A percentile compares a stretch with the other conserved stretches of the same genome.
These are phyloP conservation scores for Arthrocladium fulminans DNA, from an alignment of 2,329 filamentous ascomycete genomes.

Conservation along the genomic window DNA sequence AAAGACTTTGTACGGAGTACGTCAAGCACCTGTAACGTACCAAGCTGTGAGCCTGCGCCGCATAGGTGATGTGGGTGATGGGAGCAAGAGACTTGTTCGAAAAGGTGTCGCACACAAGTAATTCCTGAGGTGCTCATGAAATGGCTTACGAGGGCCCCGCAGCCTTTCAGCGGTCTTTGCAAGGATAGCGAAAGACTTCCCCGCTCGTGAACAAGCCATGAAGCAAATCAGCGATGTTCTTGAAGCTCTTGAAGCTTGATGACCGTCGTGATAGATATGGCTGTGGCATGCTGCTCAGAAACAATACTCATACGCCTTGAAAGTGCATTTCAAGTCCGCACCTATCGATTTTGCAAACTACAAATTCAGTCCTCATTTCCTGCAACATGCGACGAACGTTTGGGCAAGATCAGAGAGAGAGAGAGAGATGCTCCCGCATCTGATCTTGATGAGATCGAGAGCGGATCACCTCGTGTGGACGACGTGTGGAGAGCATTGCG, in stretches of 20 bases:
- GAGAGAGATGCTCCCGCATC: background rate
- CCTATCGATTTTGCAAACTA: background rate
- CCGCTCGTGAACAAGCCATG: background rate
- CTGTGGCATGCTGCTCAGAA: background rate
- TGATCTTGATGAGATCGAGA: background rate
- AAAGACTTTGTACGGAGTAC: too few relatives aligned
- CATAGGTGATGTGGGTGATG: too few relatives aligned
- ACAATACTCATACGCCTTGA: background rate
- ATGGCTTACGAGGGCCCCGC: background rate
- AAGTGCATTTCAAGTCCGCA: background rate
- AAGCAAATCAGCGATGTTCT: background rate
- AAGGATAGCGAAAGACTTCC: background rate
- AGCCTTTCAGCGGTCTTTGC: background rate
- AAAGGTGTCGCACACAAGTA: too few relatives aligned
- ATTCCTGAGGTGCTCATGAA: too few relatives aligned
- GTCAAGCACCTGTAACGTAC: too few relatives aligned
- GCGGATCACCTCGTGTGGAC: too few relatives aligned
- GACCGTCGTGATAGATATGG: background rate
- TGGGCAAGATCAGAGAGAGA: background rate
- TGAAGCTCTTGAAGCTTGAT: background rate
- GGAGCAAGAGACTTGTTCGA: too few relatives aligned
- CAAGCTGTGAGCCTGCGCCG: too few relatives aligned
- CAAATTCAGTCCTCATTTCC: background rate
- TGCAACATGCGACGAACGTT: background rate
- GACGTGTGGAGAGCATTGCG: too few relatives aligned